Evolutionary conservation across 345 rosid genomes (phyloP).

Genomic region (Aquilaria malaccensis): DNA sequence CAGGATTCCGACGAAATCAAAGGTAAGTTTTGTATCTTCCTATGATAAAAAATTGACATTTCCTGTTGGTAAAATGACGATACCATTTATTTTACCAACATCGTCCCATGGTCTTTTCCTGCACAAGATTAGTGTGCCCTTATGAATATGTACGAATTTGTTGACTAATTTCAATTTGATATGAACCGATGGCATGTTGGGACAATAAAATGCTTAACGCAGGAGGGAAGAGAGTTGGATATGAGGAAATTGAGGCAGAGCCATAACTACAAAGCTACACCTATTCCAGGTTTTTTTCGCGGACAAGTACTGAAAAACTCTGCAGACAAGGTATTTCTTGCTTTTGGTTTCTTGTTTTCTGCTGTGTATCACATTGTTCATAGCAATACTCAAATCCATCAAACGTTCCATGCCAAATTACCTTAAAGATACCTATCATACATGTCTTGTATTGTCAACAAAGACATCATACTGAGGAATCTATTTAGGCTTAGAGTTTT

Average conservation of each 20-base stretch:
- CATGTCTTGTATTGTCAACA: too few species aligned
- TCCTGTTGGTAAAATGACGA: too few species aligned
- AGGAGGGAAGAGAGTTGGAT: conserved; percentile 40
- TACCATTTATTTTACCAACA: too few species aligned
- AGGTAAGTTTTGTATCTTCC: conserved; percentile 25
- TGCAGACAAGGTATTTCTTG: conserved; percentile 33
- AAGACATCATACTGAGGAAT: too few species aligned
- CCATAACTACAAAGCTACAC: conserved; percentile 35
- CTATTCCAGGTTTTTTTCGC: conserved; percentile 28
- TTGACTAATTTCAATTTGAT: background rate
- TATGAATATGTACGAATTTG: background rate
- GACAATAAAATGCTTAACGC: conserved; percentile 12
- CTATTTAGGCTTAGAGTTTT: too few species aligned
- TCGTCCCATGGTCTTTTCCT: too few species aligned
- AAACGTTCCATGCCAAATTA: background rate
- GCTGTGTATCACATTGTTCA: background rate
- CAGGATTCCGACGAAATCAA: conserved; percentile 28
- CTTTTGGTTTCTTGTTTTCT: conserved; percentile 3
- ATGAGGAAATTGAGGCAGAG: conserved; percentile 32
- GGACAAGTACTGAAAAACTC: conserved; percentile 23
- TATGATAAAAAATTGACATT: background rate
- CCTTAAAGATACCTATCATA: background rate
- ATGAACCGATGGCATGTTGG: background rate
- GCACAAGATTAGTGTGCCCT: background rate
- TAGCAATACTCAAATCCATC: background rate